A percentile compares a stretch with the other conserved stretches of the same genome.
These are phyloP conservation scores for Anthostomella pinea DNA, from an alignment of 2,329 filamentous ascomycete genomes.

Conservation along the genomic window DNA sequence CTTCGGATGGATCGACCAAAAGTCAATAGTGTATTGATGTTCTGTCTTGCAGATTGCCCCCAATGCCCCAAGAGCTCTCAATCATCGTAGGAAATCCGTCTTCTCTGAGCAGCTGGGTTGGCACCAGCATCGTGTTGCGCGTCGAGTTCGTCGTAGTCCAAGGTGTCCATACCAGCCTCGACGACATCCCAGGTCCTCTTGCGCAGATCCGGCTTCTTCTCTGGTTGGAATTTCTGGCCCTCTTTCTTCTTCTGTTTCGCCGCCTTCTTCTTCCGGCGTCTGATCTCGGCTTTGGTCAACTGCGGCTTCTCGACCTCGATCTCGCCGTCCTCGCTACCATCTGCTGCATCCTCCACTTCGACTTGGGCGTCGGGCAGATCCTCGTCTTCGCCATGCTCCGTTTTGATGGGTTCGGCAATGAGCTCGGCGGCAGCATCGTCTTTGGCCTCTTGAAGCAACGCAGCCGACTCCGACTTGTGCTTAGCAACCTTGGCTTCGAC, in stretches of 20 bases:
- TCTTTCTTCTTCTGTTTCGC: slow-evolving; percentile 38
- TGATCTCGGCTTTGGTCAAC: slow-evolving; percentile 24
- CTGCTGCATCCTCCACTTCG: slow-evolving; percentile 18
- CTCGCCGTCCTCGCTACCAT: slow-evolving; percentile 33
- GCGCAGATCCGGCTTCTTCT: slow-evolving; percentile 56
- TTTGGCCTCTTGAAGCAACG: slow-evolving; percentile 11
- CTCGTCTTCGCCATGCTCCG: slow-evolving; percentile 2
- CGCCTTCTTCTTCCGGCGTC: slow-evolving; percentile 36
- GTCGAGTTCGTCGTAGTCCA: slow-evolving; percentile 56
- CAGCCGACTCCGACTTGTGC: slow-evolving; percentile 16
- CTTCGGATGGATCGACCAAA: background rate
- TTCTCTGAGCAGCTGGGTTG: slow-evolving; percentile 37
- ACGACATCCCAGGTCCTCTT: slow-evolving; percentile 68
- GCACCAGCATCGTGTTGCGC: slow-evolving; percentile 16
- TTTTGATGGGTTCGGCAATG: slow-evolving; percentile 3
- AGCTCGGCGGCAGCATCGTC: slow-evolving; percentile 8
- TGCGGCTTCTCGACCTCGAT: slow-evolving; percentile 29
- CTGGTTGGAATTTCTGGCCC: slow-evolving; percentile 39
- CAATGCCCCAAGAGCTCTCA: slow-evolving; percentile 21
- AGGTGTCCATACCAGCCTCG: slow-evolving; percentile 55
- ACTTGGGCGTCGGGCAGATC: slow-evolving; percentile 12
- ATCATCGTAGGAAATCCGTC: slow-evolving; percentile 48
- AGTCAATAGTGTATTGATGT: too few relatives aligned
- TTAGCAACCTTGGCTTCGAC: slow-evolving; percentile 38
- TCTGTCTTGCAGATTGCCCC: too few relatives aligned